Evolutionary conservation across 2,329 filamentous ascomycete genomes (phyloP).

Genomic region (Talaromyces rugulosus): DNA sequence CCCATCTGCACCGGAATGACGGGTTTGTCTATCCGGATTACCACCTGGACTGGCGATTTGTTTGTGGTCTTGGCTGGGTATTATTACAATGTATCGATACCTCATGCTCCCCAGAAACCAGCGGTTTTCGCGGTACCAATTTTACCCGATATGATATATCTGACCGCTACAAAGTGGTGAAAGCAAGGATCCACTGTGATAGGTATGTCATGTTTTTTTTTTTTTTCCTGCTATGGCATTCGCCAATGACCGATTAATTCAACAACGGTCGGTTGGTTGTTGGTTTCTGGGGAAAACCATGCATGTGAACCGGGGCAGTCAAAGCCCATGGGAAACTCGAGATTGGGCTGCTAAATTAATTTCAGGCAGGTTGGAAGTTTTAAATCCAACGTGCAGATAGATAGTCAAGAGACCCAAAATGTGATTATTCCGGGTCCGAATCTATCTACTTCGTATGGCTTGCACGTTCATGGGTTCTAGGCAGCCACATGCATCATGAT

Average conservation of each 20-base stretch:
- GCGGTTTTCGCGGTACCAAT: not conserved
- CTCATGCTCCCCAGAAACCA: not conserved
- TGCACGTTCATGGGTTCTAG: not conserved
- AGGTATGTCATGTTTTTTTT: not conserved
- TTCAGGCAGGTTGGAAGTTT: not conserved
- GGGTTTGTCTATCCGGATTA: not conserved
- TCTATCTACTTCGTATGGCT: not conserved
- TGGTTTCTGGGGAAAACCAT: not conserved
- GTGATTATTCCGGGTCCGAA: not conserved
- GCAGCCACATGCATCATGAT: not conserved
- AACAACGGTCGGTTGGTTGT: not conserved
- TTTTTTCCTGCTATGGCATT: not conserved
- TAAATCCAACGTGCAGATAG: not conserved
- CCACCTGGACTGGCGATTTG: not conserved
- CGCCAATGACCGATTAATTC: not conserved
- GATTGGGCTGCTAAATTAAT: not conserved
- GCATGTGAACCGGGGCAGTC: not conserved
- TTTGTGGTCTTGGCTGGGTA: not conserved
- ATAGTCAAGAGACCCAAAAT: not conserved
- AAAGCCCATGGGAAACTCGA: not conserved
- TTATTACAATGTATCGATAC: not conserved
- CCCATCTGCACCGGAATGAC: not conserved
- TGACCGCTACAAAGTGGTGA: not conserved
- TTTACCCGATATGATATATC: not conserved
- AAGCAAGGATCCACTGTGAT: not conserved